These are phyloP conservation scores for Aspergillus jensenii DNA, from an alignment of 2,329 filamentous ascomycete genomes.

Conservation along the genomic window DNA sequence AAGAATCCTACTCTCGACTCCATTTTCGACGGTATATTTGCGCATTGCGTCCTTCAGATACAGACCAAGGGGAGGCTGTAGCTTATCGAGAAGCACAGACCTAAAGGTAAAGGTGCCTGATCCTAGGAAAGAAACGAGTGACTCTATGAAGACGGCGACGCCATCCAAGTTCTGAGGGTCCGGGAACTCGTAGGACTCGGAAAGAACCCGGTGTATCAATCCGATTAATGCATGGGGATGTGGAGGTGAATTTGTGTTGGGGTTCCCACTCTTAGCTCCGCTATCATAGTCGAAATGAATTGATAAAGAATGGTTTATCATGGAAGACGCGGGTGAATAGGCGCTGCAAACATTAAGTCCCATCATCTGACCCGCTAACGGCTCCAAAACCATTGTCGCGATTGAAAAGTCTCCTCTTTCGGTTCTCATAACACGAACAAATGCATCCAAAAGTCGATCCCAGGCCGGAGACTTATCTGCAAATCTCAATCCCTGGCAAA, in stretches of 20 bases:
- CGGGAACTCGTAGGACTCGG: conserved; percentile 53
- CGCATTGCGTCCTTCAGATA: conserved; percentile 36
- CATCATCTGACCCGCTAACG: conserved; percentile 59
- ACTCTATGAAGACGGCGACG: conserved; percentile 52
- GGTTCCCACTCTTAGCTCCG: neutral
- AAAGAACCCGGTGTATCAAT: conserved; percentile 56
- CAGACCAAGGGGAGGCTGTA: conserved; percentile 51
- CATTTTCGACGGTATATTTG: conserved; percentile 27
- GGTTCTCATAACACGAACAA: conserved; percentile 57
- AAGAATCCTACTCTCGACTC: conserved; percentile 31
- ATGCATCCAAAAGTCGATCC: conserved; percentile 55
- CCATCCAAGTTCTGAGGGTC: conserved; percentile 40
- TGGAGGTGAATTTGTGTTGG: conserved; percentile 1
- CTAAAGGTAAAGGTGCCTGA: conserved; percentile 53
- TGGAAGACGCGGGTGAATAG: conserved; percentile 35
- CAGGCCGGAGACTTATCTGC: conserved; percentile 35
- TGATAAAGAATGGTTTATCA: conserved; percentile 38
- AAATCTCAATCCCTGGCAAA: conserved; percentile 58
- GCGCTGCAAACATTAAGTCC: conserved; percentile 25
- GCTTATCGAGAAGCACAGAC: conserved; percentile 55
- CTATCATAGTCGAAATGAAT: conserved; percentile 24
- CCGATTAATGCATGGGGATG: conserved; percentile 61
- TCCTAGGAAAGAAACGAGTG: conserved; percentile 54
- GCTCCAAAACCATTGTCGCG: conserved; percentile 68
- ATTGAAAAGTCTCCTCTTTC: conserved; percentile 69